Evolutionary conservation across 768 basidiomycete species (phyloP).

Genomic region (Mycena belliarum): DNA sequence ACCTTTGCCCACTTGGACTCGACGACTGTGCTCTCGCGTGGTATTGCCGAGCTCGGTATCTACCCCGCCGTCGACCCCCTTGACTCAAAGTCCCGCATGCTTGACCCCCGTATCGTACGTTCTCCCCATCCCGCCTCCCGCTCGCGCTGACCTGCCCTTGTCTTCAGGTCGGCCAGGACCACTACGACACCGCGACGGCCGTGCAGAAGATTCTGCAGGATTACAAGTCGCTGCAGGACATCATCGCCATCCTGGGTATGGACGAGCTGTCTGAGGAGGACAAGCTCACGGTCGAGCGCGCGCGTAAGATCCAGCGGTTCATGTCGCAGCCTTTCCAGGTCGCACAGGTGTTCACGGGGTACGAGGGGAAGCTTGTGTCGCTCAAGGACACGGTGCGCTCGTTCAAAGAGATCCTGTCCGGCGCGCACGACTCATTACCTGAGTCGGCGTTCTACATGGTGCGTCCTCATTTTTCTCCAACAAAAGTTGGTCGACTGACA

Average conservation of each 20-base stretch:
- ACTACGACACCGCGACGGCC: slow-evolving; percentile 95
- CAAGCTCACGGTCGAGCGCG: slow-evolving; percentile 98
- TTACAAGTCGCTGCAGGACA: slow-evolving; percentile 97
- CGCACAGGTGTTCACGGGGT: slow-evolving; percentile 99
- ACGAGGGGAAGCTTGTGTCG: slow-evolving; percentile 95
- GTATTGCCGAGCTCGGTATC: slow-evolving; percentile 98
- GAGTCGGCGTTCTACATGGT: slow-evolving; percentile 99
- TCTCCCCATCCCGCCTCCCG: background rate
- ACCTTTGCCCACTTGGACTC: slow-evolving; percentile 99
- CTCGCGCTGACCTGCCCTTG: background rate
- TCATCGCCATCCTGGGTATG: slow-evolving; percentile 99
- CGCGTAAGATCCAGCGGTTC: slow-evolving; percentile 98
- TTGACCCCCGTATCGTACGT: slow-evolving; percentile 97
- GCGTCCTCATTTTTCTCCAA: slow-evolving; percentile 17
- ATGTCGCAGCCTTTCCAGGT: slow-evolving; percentile 99
- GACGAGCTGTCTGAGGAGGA: slow-evolving; percentile 99
- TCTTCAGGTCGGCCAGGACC: slow-evolving; percentile 76
- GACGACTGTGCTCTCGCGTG: slow-evolving; percentile 98
- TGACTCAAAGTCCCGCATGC: slow-evolving; percentile 99
- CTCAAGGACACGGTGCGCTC: slow-evolving; percentile 96
- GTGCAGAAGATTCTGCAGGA: slow-evolving; percentile 97
- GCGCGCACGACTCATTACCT: slow-evolving; percentile 84
- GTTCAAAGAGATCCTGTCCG: slow-evolving; percentile 97
- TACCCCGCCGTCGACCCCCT: slow-evolving; percentile 99
- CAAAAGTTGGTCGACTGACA: too few species aligned